These are phyloP conservation scores for Xylaria sp. DNA, from an alignment of 2,329 filamentous ascomycete genomes.

Conservation along the genomic window DNA sequence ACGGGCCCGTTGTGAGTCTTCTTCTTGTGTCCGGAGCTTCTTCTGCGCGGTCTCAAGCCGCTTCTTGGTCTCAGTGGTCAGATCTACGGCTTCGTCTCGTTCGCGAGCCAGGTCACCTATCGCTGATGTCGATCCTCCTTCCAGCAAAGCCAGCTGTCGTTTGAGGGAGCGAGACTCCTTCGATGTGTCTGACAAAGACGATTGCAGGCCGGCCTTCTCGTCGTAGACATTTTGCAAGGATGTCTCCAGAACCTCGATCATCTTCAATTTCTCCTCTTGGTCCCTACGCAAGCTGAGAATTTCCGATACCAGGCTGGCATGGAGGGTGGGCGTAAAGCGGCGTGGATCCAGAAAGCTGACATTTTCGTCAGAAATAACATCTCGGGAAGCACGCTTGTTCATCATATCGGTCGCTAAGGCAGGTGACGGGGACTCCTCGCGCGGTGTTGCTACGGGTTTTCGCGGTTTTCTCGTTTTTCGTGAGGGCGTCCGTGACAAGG, in stretches of 20 bases:
- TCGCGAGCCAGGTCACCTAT: conserved; percentile 78
- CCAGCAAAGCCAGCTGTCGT: conserved; percentile 77
- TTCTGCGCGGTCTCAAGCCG: conserved; percentile 75
- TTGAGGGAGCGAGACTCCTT: conserved; percentile 79
- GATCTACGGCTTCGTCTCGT: conserved; percentile 75
- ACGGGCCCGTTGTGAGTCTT: conserved; percentile 73
- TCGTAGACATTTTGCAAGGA: conserved; percentile 64
- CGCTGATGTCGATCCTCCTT: conserved; percentile 82
- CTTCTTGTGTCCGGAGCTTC: conserved; percentile 71
- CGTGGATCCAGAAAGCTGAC: conserved; percentile 78
- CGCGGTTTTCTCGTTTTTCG: conserved; percentile 56
- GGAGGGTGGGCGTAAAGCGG: conserved; percentile 88
- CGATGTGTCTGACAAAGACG: conserved; percentile 54
- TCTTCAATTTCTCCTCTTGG: conserved; percentile 79
- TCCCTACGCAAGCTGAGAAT: conserved; percentile 83
- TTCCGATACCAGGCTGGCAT: conserved; percentile 90
- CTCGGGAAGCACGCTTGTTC: conserved; percentile 50
- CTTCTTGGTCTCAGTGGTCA: conserved; percentile 64
- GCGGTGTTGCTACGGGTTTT: conserved; percentile 59
- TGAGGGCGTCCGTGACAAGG: conserved; percentile 54
- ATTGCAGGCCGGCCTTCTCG: conserved; percentile 68
- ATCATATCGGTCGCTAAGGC: conserved; percentile 39
- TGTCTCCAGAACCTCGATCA: conserved; percentile 79
- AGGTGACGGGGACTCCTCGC: conserved; percentile 54
- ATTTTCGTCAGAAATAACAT: conserved; percentile 60